Evolutionary conservation across 257 asterid species (phyloP), one percentile per base, ranked within the genome.

Genomic region (Phtheirospermum japonicum): DNA sequence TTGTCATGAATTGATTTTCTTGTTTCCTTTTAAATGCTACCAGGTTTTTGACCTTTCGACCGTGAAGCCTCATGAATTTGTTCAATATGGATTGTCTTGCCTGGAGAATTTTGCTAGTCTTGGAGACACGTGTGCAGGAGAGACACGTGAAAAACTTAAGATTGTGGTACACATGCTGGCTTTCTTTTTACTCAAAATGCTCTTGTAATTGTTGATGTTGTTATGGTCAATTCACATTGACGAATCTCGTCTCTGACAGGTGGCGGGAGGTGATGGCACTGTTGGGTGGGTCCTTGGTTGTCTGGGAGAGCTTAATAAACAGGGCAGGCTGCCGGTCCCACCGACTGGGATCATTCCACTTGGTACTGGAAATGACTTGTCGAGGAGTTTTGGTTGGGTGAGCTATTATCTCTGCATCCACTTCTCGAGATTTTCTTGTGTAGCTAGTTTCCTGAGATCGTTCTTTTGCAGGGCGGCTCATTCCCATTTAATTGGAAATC

Each of bases 261-360:
- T 89, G 62, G 99, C 99, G 12, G 99, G 99, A 57, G 99, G 99
- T 79, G 99, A 92, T 76, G 99, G 99, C 57, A 89, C 99, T 11
- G 99, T 92, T 61, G 99, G 99, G 26, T 92, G 99, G 99, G 89
- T 89, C 61, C 95, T 92, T 3, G 99, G 99, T 7, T 92, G 99
- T 73, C 85, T 92, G 37, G 99, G 95, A 39, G 91, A 86, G 74
- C 94, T 92, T 48, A 76, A 79, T 73, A 79, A 68, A 73, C 81
- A 76, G 53, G 71, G 42, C 32, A 80, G 95, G 56, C 67, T 82
- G 33, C 97, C 99, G 18, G 76, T 89, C 59, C 99, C 96, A 32
- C 84, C 99, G 33, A 80, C 89, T 36, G 97, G 83, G 62, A 77
- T 92, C 51, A 82, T 92, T 62, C 99, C 97, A 14, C 99, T 92